Base-by-base conservation (phyloP, 1,284 basidiomycete species). In the Puccinia horiana region DNA sequence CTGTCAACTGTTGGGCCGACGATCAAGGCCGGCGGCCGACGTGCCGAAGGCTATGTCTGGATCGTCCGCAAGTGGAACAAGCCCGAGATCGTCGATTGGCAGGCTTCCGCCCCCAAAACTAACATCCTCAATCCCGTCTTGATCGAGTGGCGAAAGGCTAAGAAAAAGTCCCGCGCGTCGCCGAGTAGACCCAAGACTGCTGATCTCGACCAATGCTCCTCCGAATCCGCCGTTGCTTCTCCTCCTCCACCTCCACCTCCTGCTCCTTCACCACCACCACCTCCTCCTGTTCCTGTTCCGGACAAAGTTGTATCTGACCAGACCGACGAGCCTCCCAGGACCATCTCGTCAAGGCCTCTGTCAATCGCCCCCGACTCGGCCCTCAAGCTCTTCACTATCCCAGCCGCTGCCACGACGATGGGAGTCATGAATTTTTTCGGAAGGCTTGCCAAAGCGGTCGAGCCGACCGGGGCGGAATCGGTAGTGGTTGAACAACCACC, bases 341-440 rank as follows among this genome's bases (percentile, higher is more conserved):
- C 67, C 83, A 67, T 86, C 85, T 67, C 79, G 80, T 83, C 84
- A 32, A 76, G 52, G 78, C 81, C 37, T 26, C 85, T 42, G 84
- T 91, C 32, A 89, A 91, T 61, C 90, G 91, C 0, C 88, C 91
- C 0, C 88, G 92, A 5, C 89, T 93, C 4, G 92, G 92, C 18
- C 90, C 92, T 75, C 90, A 92, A 84, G 89, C 92, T 0, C 88
- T 89, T 0, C 88, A 88, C 87, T 79, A 88, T 90, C 20, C 85
- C 88, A 5, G 47, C 65, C 29, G 79, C 72, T 14, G 84, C 85
- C 11, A 85, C 86, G 79, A 65, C 61, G 14, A 63, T 63, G 32
- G 88, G 89, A 20, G 88, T 89, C 40, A 86, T 84, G 5, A 88
- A 88, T 2, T 88, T 83, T 20, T 88, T 92, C 84, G 87, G 88